Evolutionary conservation across 2,329 filamentous ascomycete species (phyloP).

Genomic region (Venturiaceae sp.): DNA sequence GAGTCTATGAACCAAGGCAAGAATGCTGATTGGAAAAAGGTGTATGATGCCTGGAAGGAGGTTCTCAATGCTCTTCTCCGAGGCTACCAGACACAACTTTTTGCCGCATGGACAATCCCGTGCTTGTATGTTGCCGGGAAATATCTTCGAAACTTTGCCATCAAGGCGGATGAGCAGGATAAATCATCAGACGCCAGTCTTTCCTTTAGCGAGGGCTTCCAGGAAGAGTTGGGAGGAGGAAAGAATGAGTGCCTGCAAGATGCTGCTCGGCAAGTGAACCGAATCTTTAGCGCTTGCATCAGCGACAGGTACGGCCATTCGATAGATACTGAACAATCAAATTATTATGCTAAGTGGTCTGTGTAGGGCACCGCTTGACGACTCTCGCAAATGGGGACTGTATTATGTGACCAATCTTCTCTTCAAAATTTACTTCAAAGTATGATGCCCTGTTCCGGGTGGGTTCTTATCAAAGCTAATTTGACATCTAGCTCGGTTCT

Average conservation of each 20-base stretch:
- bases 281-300: slow-evolving; percentile 83
- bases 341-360: slow-evolving; percentile 2
- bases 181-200: slow-evolving; percentile 37
- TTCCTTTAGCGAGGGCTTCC: slow-evolving; percentile 44
- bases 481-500: slow-evolving; percentile 54
- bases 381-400: slow-evolving; percentile 95
- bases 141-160: slow-evolving; percentile 78
- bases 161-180: slow-evolving; percentile 71
- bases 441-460: slow-evolving; percentile 15
- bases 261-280: slow-evolving; percentile 80
- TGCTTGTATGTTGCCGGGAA: slow-evolving; percentile 82
- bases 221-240: slow-evolving; percentile 74
- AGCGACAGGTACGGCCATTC: slow-evolving; percentile 63
- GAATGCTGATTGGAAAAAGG: slow-evolving; percentile 61
- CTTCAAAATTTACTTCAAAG: slow-evolving; percentile 97
- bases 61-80: slow-evolving; percentile 66
- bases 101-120: slow-evolving; percentile 87
- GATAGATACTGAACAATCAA: slow-evolving; percentile 2
- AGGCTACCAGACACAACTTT: slow-evolving; percentile 65
- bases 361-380: slow-evolving; percentile 64
- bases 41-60: slow-evolving; percentile 86
- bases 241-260: slow-evolving; percentile 84
- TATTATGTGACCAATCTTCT: slow-evolving; percentile 91
- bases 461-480: not conserved
- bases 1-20: slow-evolving; percentile 38